phyloP scores from a whole-genome alignment of 768 basidiomycete species.

The Candolleomyces eurysporus region DNA sequence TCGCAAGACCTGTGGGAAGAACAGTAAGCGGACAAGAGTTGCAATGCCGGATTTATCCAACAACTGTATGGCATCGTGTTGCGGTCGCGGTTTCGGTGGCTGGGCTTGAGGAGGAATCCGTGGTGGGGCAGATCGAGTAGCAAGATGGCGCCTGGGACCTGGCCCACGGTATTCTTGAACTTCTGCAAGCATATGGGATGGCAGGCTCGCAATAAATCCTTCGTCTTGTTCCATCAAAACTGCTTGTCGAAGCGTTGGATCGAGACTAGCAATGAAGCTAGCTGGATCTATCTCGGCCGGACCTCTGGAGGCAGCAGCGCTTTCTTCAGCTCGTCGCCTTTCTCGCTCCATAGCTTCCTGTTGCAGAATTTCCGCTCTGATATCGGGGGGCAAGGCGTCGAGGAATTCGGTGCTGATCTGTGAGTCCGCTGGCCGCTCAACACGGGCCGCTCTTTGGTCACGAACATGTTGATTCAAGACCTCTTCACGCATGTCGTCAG shows the following conservation, averaged over 20 bases:
- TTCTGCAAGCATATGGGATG: conserved; percentile 85
- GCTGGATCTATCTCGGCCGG: conserved; percentile 84
- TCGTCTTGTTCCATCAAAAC: conserved; percentile 89
- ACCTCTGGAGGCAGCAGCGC: conserved; percentile 44
- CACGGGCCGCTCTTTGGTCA: conserved; percentile 78
- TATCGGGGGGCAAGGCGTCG: conserved; percentile 92
- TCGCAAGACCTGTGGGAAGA: conserved; percentile 91
- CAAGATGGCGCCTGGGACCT: conserved; percentile 29
- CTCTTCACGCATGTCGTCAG: conserved; percentile 98
- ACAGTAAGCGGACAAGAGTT: conserved; percentile 85
- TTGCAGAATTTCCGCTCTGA: conserved; percentile 95
- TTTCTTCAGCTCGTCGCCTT: conserved; percentile 42
- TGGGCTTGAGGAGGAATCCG: conserved; percentile 17
- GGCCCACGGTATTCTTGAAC: conserved; percentile 67
- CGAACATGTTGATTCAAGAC: conserved; percentile 96
- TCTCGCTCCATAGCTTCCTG: conserved; percentile 87
- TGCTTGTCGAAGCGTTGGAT: conserved; percentile 86
- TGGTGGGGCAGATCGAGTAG: conserved; percentile 27
- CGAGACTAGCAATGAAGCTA: conserved; percentile 88
- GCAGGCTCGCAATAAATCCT: conserved; percentile 76
- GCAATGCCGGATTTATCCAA: conserved; percentile 90
- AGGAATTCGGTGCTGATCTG: conserved; percentile 95
- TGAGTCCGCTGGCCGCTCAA: conserved; percentile 75
- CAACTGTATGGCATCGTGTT: conserved; percentile 88
- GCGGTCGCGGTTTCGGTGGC: conserved; percentile 24